Evolutionary conservation across 1,284 basidiomycete species (phyloP), one percentile per base, ranked within the genome.

Genomic region (Trichosporon asahii): DNA sequence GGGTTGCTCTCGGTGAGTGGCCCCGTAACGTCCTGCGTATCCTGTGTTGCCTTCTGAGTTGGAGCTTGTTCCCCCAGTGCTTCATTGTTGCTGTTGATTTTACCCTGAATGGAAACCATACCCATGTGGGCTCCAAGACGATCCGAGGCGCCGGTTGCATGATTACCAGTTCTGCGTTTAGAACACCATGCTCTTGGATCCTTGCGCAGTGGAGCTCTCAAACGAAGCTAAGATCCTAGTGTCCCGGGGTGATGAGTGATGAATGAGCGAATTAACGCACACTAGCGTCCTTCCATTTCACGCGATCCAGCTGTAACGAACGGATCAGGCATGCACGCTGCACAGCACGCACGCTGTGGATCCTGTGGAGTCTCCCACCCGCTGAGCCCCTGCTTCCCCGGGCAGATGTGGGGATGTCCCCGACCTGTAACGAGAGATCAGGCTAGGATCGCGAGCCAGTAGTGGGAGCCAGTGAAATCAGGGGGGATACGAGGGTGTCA

Each of bases 241-340:
- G 8, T 4, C 21, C 49, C n/a, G 49, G 49, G 23, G 21, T 53
- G 49, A 53, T 25, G 49, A 31, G 27, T 33, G 27, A 18, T 60
- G 18, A 60, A 60, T 60, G 53, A 15, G 25, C 6, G 23, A 57
- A 57, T 27, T 27, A 29, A 18, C 15, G 57, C 57, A 31, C 57
- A n/a, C 57, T 61, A 61, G 57, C 29, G 27, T 61, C 57, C 57
- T 33, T 5, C 4, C 27, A n/a, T 61, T 61, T 29, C 27, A 61
- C 57, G 57, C 29, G 57, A 61, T 31, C 18, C 27, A 61, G 15
- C 57, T 61, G 55, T 60, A 31, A 60, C 55, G 55, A 60, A 60
- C 27, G 12, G 31, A 8, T 31, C 31, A 33, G 6, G 55, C 25
- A 29, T 18, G 27, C 55, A 33, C 8, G 25, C 53, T 31, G 25